Percentiles rank a stretch among this genome's conserved stretches.
phyloP scores from a whole-genome alignment of 495 filamentous ascomycete genomes.

The Aspergillus homomorphus region DNA sequence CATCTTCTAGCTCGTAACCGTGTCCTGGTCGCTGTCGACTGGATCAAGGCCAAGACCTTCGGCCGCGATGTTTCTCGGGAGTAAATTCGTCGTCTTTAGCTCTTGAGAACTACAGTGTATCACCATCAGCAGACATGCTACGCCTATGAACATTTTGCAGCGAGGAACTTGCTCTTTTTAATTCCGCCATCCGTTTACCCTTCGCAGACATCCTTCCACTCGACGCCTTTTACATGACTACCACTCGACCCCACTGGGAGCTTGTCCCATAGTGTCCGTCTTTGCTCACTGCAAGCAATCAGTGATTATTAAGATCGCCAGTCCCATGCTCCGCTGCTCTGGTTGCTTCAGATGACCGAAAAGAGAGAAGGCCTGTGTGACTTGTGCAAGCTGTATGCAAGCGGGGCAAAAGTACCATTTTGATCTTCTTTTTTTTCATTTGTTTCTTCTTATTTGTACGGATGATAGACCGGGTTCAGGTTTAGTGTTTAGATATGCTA shows the following conservation, averaged over 20 bases:
- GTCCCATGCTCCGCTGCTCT: not conserved
- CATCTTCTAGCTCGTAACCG: conserved; percentile 71
- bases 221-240: conserved; percentile 17
- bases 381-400: not conserved
- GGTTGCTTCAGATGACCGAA: not conserved
- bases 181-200: conserved; percentile 14
- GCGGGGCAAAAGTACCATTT: conserved; percentile 27
- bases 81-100: conserved; percentile 44
- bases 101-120: conserved; percentile 13
- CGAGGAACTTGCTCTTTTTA: conserved; percentile 10
- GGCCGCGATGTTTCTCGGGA: conserved; percentile 94
- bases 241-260: conserved; percentile 1
- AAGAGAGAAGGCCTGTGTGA: not conserved
- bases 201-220: conserved; percentile 8
- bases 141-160: conserved; percentile 20
- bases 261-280: conserved; percentile 1
- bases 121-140: conserved; percentile 17
- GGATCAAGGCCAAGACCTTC: conserved; percentile 92
- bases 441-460: conserved; percentile 16
- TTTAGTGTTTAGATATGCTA: conserved; percentile 22
- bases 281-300: not conserved
- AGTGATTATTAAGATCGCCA: conserved; percentile 1
- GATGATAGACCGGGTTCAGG: conserved; percentile 21
- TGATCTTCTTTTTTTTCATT: conserved; percentile 19
- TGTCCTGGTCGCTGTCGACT: conserved; percentile 87